phyloP scores from a whole-genome alignment of 352 stramenopile species.

The Pythium brachiatum region DNA sequence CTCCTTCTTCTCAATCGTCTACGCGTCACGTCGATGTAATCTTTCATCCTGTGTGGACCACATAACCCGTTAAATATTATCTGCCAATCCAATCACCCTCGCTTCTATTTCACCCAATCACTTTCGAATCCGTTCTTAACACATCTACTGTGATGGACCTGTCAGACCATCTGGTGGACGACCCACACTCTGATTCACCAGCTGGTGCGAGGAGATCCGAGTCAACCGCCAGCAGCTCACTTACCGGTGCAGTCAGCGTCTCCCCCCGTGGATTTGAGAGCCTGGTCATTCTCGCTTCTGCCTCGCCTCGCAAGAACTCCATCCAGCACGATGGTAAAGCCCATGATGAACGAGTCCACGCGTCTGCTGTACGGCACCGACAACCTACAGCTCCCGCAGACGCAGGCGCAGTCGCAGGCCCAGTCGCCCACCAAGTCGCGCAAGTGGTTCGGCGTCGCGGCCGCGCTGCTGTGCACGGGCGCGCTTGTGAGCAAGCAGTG shows the following conservation, averaged over 20 bases:
- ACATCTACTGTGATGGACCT: background rate
- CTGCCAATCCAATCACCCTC: no score
- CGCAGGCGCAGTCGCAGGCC: background rate
- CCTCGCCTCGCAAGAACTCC: background rate
- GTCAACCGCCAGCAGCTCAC: background rate
- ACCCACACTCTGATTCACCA: background rate
- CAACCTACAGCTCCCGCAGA: conserved; percentile 14
- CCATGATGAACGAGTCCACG: conserved; percentile 18
- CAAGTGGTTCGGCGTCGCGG: conserved; percentile 19
- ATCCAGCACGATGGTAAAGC: conserved; percentile 13
- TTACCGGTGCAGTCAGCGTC: background rate
- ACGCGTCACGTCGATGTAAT: background rate
- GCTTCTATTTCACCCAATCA: conserved; percentile 6
- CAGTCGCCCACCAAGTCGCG: conserved; percentile 9
- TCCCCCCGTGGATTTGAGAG: background rate
- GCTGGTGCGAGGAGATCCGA: conserved; percentile 11
- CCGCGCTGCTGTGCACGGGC: conserved; percentile 29
- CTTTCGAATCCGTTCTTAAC: background rate
- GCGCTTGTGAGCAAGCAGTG: conserved; percentile 26
- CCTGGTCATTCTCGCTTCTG: background rate
- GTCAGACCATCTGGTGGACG: background rate
- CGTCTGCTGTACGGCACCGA: conserved; percentile 27
- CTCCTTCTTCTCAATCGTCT: background rate
- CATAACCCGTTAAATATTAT: background rate
- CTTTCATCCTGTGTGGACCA: background rate